Base-by-base conservation (phyloP, 257 asterid species). In the Solanum verrucosum region DNA sequence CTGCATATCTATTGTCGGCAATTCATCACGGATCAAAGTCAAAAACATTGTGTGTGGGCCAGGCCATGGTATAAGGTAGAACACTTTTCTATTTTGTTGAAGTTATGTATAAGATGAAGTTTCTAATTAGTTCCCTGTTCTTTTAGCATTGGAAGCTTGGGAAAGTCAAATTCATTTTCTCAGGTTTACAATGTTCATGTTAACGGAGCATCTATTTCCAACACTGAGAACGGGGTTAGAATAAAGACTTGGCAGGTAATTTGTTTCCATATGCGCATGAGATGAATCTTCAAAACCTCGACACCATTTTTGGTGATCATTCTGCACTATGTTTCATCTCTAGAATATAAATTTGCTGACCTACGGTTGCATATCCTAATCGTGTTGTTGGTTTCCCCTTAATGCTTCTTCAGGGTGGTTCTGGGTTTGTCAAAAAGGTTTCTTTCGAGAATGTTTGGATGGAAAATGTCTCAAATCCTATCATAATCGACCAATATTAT, bases 241-340 rank as follows among this genome's bases (percentile, higher is more conserved):
- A 96, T 96, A 93, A 96, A 96, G 89, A 94, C 98, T 71, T 95
- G 99, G 98, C 99, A 95, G 99, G 99, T 94, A 86, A 88, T 60
- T 11, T 46, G 70, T 52, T 82, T 49, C 20, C 14, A 49, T 46
- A 82, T 82, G 20, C 1, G 6, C 42, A 81, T 46, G 42, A 20
- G 68, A 29, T 46, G 70, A 49, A 49, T 18, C 85, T 49, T 82
- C 40, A 31, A 16, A 82, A 29, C 70, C 70, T 82, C 14, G 40
- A 29, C 68, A 16, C 60, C 38, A 46, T 16, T 46, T 46, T 78
- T 78, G 65, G 25, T 18, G 65, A 44, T 79, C 63, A 79, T 79
- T 21, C 56, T 75, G 83, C 83, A 79, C 27, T 29, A 5, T 27
- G 20, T 79, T 79, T 79, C 85, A 44, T 42, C 29, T 46, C 42